Base-by-base conservation (phyloP, 768 basidiomycete species). In the Cubamyces lactineus region DNA sequence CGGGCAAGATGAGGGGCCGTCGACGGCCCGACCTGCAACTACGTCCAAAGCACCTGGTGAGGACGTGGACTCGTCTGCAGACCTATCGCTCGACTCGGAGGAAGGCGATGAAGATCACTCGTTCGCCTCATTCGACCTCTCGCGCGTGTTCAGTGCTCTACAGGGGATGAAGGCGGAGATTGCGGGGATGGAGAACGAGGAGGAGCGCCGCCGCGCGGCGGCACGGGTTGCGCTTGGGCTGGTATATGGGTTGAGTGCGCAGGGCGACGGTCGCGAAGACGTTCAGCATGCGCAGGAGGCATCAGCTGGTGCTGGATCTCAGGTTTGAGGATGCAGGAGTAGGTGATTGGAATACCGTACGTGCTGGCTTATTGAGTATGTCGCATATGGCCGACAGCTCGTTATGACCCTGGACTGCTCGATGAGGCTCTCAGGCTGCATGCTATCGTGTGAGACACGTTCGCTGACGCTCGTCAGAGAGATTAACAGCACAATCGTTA, bases 101-200 rank as follows among this genome's bases (percentile, higher is more conserved):
- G 53, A 64, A 6, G 42, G 45, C 5, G 66, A 65, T 9, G 63
- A 53, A 26, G 68, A 70, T 26, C 64, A 68, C 24, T 72, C 71
- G 15, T 69, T 65, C 60, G 74, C 68, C 17, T 63, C 77, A 30
- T 88, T 91, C 70, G 90, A 92, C 73, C 70, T 92, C 58, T 79
- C 83, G 26, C 75, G 77, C 50, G 84, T 91, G 38, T 69, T 92
- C 8, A 78, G 78, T 17, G 81, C 83, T 1, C 76, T 92, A 38
- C 84, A 89, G 67, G 82, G 82, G 52, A 83, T 91, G 82, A 89
- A 89, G 70, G 84, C 83, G 23, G 89, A 92, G 76, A 91, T 92
- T 65, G 79, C 85, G 23, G 80, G 77, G 12, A 89, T 92, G 75
- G 75, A 78, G 5, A 79, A 87, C 68, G 84, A 86, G 65, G 79